Evolutionary conservation across 2,329 filamentous ascomycete species (phyloP).

Genomic region (Venturia carpophila): DNA sequence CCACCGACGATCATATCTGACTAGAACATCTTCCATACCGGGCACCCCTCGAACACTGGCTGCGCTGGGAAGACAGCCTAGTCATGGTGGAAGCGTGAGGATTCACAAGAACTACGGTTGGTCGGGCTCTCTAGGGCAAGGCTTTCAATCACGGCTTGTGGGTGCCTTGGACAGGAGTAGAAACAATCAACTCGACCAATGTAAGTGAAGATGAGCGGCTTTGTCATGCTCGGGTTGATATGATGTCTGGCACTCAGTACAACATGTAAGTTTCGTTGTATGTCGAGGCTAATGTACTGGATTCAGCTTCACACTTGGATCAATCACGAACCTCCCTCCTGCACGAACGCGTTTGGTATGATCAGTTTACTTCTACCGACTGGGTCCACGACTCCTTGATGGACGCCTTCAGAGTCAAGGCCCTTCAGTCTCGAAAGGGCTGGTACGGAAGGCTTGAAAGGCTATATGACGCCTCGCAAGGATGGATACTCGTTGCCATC

Average conservation of each 20-base stretch:
- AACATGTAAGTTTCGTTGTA: not conserved
- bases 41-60: slow-evolving; percentile 36
- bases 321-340: slow-evolving; percentile 59
- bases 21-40: slow-evolving; percentile 32
- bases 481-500: slow-evolving; percentile 87
- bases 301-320: slow-evolving; percentile 43
- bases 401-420: slow-evolving; percentile 82
- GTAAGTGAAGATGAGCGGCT: not conserved
- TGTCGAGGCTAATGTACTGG: not conserved
- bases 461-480: slow-evolving; percentile 79
- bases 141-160: slow-evolving; percentile 43
- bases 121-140: slow-evolving; percentile 43
- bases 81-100: slow-evolving; percentile 25
- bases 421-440: slow-evolving; percentile 72
- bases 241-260: not conserved
- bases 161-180: slow-evolving; percentile 42
- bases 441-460: slow-evolving; percentile 70
- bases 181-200: not conserved
- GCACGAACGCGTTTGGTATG: slow-evolving; percentile 94
- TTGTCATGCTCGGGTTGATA: slow-evolving; percentile 18
- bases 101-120: slow-evolving; percentile 38
- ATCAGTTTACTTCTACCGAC: slow-evolving; percentile 95
- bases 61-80: slow-evolving; percentile 31
- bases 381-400: slow-evolving; percentile 98
- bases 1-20: slow-evolving; percentile 35